Conservation (phyloP, 2,329 filamentous ascomycete species). For the Thermomyces lanuginosus region DNA sequence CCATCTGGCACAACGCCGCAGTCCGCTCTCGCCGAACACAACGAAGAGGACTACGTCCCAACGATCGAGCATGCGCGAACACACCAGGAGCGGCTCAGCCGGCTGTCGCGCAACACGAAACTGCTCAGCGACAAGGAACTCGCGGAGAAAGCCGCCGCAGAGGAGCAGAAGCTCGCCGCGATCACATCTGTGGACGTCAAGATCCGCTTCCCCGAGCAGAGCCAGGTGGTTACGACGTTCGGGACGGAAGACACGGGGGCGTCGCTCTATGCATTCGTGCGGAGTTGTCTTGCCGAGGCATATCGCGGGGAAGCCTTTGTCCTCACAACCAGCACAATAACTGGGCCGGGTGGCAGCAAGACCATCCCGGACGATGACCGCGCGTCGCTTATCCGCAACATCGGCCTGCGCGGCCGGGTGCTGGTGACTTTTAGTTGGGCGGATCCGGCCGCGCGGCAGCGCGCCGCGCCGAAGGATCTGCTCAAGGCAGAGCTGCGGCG, state of each 20-base stretch:
- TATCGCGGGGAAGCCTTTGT: slow-evolving; percentile 49
- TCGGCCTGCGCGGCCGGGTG: slow-evolving; percentile 54
- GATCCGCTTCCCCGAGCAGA: slow-evolving; percentile 77
- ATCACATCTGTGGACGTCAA: slow-evolving; percentile 57
- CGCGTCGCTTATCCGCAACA: slow-evolving; percentile 48
- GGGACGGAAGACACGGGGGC: slow-evolving; percentile 50
- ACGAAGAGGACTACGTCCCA: slow-evolving; percentile 64
- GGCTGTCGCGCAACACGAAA: slow-evolving; percentile 59
- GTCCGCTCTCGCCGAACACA: slow-evolving; percentile 50
- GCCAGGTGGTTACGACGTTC: slow-evolving; percentile 57
- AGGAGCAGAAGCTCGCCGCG: slow-evolving; percentile 47
- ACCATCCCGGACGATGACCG: slow-evolving; percentile 31
- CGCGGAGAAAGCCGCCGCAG: slow-evolving; percentile 49
- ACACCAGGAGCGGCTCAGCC: slow-evolving; percentile 58
- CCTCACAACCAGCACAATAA: slow-evolving; percentile 51
- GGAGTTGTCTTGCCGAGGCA: slow-evolving; percentile 47
- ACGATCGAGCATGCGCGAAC: slow-evolving; percentile 72
- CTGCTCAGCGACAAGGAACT: slow-evolving; percentile 72
- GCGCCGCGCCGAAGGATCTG: slow-evolving; percentile 36
- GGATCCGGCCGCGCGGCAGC: slow-evolving; percentile 36
- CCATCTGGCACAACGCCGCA: slow-evolving; percentile 58
- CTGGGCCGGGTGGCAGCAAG: slow-evolving; percentile 16
- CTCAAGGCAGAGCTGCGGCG: slow-evolving; percentile 45
- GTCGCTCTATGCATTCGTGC: slow-evolving; percentile 58
- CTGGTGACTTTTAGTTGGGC: slow-evolving; percentile 65